A percentile compares a stretch with the other conserved stretches of the same genome.
Evolutionary conservation across 441 rosid species (phyloP).

Genomic region (Populus tomentosa): DNA sequence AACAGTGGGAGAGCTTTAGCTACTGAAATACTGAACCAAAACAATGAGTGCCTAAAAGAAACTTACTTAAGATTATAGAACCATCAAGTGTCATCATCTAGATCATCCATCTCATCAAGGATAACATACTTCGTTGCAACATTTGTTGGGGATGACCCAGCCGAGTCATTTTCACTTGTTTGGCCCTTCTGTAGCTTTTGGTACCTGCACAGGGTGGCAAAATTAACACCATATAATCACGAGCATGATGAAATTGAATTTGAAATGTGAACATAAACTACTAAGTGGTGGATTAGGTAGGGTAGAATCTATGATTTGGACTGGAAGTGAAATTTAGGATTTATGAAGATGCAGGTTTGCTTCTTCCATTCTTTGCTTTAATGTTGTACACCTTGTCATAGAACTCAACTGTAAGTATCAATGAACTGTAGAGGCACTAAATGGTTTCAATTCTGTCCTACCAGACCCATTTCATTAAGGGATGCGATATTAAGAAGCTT

Average conservation of each 20-base stretch:
- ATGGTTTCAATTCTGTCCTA: neutral
- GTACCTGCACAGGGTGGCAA: slow-evolving; percentile 40
- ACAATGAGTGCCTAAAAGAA: neutral
- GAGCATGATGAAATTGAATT: neutral
- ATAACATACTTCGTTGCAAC: slow-evolving; percentile 64
- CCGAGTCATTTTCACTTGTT: slow-evolving; percentile 29
- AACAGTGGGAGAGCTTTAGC: too few relatives aligned
- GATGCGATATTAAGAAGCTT: neutral
- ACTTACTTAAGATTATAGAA: slow-evolving; percentile 16
- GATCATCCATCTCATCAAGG: slow-evolving; percentile 74
- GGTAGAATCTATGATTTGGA: neutral
- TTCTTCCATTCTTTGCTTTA: neutral
- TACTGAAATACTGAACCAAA: too few relatives aligned
- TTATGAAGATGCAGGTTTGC: neutral
- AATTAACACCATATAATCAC: neutral
- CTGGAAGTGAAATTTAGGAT: neutral
- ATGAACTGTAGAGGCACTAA: neutral
- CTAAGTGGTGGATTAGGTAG: neutral
- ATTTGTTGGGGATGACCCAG: slow-evolving; percentile 22
- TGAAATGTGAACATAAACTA: neutral
- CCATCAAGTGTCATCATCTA: slow-evolving; percentile 35
- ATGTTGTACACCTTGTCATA: neutral
- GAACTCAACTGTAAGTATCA: neutral
- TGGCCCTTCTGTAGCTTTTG: slow-evolving; percentile 55
- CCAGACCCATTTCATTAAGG: neutral